Conservation (phyloP, 768 basidiomycete species). For the Rhizopogon salebrosus region DNA sequence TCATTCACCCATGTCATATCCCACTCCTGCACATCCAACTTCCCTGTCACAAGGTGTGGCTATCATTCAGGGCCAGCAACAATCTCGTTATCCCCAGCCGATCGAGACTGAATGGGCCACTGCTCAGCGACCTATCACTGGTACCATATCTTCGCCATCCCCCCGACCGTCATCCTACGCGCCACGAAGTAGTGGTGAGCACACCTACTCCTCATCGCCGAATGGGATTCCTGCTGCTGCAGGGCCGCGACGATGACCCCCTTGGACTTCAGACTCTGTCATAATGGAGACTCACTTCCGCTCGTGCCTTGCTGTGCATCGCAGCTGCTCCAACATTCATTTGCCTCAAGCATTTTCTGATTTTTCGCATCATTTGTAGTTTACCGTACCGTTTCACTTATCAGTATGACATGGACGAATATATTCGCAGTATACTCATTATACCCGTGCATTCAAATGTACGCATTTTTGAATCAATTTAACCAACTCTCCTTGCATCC, state of each 20-base stretch:
- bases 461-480: conserved; percentile 32
- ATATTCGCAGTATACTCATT: conserved; percentile 52
- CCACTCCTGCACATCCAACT: conserved; percentile 37
- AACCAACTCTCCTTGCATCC: not conserved
- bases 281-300: conserved; percentile 3
- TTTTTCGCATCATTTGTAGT: conserved; percentile 56
- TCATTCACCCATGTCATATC: conserved; percentile 41
- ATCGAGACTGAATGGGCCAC: conserved; percentile 42
- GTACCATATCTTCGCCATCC: conserved; percentile 28
- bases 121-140: conserved; percentile 34
- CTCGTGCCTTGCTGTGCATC: conserved; percentile 18
- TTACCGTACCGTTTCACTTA: conserved; percentile 44
- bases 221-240: conserved; percentile 42
- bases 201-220: conserved; percentile 32
- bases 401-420: conserved; percentile 57
- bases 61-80: conserved; percentile 39
- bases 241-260: conserved; percentile 38
- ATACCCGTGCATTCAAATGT: conserved; percentile 47
- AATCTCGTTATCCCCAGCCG: conserved; percentile 31
- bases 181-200: conserved; percentile 40
- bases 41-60: conserved; percentile 40
- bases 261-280: conserved; percentile 2
- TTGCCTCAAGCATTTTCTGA: conserved; percentile 24
- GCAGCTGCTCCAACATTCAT: conserved; percentile 23
- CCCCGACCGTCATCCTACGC: conserved; percentile 50